Base-by-base conservation (phyloP, 2,329 filamentous ascomycete genomes). In the Cryphonectria carpinicola region DNA sequence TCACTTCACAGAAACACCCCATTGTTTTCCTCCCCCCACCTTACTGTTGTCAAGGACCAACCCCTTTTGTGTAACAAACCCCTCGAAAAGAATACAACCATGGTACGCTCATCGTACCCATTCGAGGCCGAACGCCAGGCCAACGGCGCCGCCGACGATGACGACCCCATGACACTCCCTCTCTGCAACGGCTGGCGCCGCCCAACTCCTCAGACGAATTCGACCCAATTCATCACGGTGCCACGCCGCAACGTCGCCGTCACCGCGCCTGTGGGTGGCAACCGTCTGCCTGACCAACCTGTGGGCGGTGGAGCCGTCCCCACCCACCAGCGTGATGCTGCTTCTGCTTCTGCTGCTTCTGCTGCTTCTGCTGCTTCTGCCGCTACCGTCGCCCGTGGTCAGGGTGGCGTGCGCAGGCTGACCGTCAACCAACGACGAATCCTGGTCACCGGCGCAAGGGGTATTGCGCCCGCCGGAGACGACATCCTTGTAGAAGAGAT, bases 111-210 rank as follows among this genome's bases (percentile, higher is more conserved):
- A 11, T 39, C 39, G 4, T 46, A 25, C 25, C 4, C 39, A 3
- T n/a, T n/a, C n/a, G 61, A 64, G 61, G 39, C 25, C 61, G 46
- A 46, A 13, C 6, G n/a, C 35, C 61, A 64, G 61, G 61, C 37
- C 39, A 25, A 43, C 54, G 54, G 8, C 25, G 54, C 28, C 52
- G 22, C 13, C 49, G 17, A 25, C 3, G 4, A 1, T 3, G 22
- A 25, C 49, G 49, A 52, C 49, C 14, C 32, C 35, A 61, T 11
- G 58, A 61, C 35, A 5, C 4, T 46, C 62, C 62, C 41, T 10
- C 28, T 46, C 62, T 25, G 41, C 62, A 28, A 32, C 43, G n/a
- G 17, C 62, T 65, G 62, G 62, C 39, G 62, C n/a, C 39, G 17
- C 25, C 62, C 62, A 6, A 4, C 62, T 19, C 39, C 39, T 7